A percentile compares a stretch with the other conserved stretches of the same genome.
These are phyloP conservation scores for Phytophthora uliginosa DNA, from an alignment of 352 stramenopile species.

Conservation along the genomic window DNA sequence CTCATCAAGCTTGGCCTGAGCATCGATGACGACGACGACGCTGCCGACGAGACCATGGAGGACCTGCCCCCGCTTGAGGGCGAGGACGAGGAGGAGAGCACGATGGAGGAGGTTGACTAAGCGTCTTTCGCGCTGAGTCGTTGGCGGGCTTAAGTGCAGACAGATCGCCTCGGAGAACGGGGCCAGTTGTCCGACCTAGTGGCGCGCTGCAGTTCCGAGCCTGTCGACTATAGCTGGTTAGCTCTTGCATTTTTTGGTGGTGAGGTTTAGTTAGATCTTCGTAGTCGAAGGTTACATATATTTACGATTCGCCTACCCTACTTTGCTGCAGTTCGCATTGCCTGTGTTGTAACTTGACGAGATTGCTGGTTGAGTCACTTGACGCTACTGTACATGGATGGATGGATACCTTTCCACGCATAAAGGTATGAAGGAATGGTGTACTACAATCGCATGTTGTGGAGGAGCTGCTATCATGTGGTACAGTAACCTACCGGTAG, in stretches of 20 bases:
- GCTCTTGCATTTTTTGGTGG: conserved; percentile 52
- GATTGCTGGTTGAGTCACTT: background rate
- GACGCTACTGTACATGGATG: too few relatives aligned
- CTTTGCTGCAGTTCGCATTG: background rate
- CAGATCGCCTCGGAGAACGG: conserved; percentile 1
- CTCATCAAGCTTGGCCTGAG: conserved; percentile 99
- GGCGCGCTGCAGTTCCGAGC: background rate
- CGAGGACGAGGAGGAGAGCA: conserved; percentile 97
- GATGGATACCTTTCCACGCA: too few relatives aligned
- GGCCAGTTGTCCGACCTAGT: conserved; percentile 1
- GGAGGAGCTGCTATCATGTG: too few relatives aligned
- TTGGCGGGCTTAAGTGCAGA: conserved; percentile 16
- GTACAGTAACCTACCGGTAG: too few relatives aligned
- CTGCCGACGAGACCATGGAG: conserved; percentile 95
- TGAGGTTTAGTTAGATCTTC: conserved; percentile 57
- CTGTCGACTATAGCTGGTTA: conserved; percentile 26
- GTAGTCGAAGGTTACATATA: conserved; percentile 70
- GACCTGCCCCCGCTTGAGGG: conserved; percentile 98
- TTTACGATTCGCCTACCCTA: conserved; percentile 61
- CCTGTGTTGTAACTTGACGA: background rate
- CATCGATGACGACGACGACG: conserved; percentile 99
- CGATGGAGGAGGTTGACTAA: conserved; percentile 99
- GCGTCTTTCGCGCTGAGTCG: conserved; percentile 10
- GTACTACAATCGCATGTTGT: too few relatives aligned
- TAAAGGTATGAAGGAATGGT: too few relatives aligned